phyloP scores from a whole-genome alignment of 495 filamentous ascomycete species.

The Thozetella sp. region DNA sequence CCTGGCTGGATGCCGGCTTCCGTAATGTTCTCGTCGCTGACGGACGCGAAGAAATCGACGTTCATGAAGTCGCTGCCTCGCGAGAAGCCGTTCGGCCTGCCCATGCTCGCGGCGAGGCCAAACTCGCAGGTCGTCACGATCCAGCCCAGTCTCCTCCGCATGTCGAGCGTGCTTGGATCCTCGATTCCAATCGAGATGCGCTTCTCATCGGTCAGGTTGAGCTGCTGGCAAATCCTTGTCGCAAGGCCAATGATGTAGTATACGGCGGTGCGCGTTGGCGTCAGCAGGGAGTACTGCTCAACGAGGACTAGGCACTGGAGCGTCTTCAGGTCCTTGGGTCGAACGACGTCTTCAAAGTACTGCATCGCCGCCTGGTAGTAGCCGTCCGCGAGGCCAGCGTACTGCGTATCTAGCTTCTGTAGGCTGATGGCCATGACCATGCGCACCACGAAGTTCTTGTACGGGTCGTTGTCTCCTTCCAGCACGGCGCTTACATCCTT shows the following conservation, averaged over 20 bases:
- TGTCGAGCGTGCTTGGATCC: slow-evolving; percentile 77
- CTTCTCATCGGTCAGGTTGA: slow-evolving; percentile 82
- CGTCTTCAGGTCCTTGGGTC: slow-evolving; percentile 80
- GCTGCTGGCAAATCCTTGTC: slow-evolving; percentile 80
- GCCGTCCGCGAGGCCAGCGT: slow-evolving; percentile 84
- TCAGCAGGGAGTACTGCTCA: slow-evolving; percentile 88
- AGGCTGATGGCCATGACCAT: slow-evolving; percentile 92
- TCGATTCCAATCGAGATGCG: slow-evolving; percentile 64
- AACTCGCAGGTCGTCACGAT: slow-evolving; percentile 82
- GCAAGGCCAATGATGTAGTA: slow-evolving; percentile 92
- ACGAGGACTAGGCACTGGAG: slow-evolving; percentile 89
- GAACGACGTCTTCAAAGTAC: slow-evolving; percentile 75
- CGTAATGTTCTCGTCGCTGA: slow-evolving; percentile 80
- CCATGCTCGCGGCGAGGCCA: slow-evolving; percentile 83
- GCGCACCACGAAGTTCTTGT: slow-evolving; percentile 81
- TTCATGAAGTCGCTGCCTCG: slow-evolving; percentile 78
- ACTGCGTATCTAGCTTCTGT: slow-evolving; percentile 79
- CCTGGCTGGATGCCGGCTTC: slow-evolving; percentile 72
- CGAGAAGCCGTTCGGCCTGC: slow-evolving; percentile 80
- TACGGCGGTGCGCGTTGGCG: slow-evolving; percentile 83
- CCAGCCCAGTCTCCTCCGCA: slow-evolving; percentile 87
- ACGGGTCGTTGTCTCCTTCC: slow-evolving; percentile 70
- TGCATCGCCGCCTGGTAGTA: slow-evolving; percentile 88
- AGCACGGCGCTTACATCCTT: slow-evolving; percentile 80
- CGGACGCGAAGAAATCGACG: slow-evolving; percentile 76